Evolutionary conservation across 352 stramenopile species (phyloP).

Genomic region (Phytopythium aichiense): DNA sequence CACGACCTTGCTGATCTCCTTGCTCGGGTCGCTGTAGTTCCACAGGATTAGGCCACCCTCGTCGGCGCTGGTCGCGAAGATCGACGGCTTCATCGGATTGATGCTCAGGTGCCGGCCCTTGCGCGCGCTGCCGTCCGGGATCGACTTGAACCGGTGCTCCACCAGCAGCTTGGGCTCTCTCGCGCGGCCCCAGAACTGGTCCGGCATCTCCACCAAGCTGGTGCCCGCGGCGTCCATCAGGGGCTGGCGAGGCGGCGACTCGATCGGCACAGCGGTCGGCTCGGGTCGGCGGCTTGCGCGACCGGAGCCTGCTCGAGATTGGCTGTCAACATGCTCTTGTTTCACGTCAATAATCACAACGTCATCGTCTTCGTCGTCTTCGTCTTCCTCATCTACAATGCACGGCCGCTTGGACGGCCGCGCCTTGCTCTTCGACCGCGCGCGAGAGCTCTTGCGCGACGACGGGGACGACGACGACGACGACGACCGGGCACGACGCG

Average conservation of each 20-base stretch:
- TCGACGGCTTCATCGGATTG: slow-evolving; percentile 65
- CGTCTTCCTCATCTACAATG: slow-evolving; percentile 68
- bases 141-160: slow-evolving; percentile 52
- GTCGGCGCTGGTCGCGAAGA: slow-evolving; percentile 75
- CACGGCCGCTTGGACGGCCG: slow-evolving; percentile 47
- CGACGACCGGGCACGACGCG: background rate
- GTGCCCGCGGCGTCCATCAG: background rate
- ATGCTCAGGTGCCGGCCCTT: slow-evolving; percentile 76
- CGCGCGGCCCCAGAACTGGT: slow-evolving; percentile 76
- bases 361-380: slow-evolving; percentile 42
- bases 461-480: background rate
- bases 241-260: slow-evolving; percentile 13
- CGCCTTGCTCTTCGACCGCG: slow-evolving; percentile 26
- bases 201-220: slow-evolving; percentile 30
- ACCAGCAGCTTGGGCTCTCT: slow-evolving; percentile 60
- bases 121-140: slow-evolving; percentile 58
- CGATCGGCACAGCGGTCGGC: slow-evolving; percentile 24
- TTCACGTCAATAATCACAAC: slow-evolving; percentile 61
- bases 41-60: slow-evolving; percentile 77
- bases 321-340: slow-evolving; percentile 14
- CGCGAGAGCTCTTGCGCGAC: slow-evolving; percentile 1
- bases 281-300: slow-evolving; percentile 1
- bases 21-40: slow-evolving; percentile 60
- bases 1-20: slow-evolving; percentile 61
- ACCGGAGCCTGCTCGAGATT: slow-evolving; percentile 10